These are phyloP conservation scores for Hyaloperonospora arabidopsidis DNA, from an alignment of 352 stramenopile species.

Conservation along the genomic window DNA sequence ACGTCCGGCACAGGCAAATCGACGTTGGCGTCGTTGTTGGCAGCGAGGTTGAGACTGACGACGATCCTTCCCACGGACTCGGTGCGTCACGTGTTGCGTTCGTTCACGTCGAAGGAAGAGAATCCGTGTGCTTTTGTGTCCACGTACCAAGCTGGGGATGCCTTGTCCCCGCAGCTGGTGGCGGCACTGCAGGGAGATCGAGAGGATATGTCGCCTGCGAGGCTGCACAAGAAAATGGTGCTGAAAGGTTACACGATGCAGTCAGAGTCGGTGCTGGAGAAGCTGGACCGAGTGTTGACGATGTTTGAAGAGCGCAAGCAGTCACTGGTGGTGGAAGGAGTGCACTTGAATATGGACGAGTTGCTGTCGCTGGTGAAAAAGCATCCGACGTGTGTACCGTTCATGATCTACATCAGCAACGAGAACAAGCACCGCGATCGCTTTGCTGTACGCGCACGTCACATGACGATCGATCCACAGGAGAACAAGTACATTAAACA, in stretches of 20 bases:
- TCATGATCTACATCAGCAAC: conserved; percentile 87
- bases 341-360: conserved; percentile 81
- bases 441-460: conserved; percentile 71
- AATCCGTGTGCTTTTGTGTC: conserved; percentile 80
- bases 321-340: conserved; percentile 80
- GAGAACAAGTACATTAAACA: conserved; percentile 89
- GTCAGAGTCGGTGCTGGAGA: conserved; percentile 73
- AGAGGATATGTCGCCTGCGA: conserved; percentile 54
- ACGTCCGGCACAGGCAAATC: conserved; percentile 84
- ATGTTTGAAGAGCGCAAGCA: conserved; percentile 81
- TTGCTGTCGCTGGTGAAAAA: conserved; percentile 69
- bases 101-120: conserved; percentile 75
- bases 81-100: conserved; percentile 71
- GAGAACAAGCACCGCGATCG: conserved; percentile 82
- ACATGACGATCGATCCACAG: conserved; percentile 86
- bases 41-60: conserved; percentile 66
- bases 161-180: conserved; percentile 43
- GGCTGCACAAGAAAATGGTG: conserved; percentile 76
- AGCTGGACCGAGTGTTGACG: conserved; percentile 72
- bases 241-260: conserved; percentile 80
- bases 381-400: conserved; percentile 80
- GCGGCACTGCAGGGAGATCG: conserved; percentile 34
- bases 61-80: conserved; percentile 82
- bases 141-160: conserved; percentile 83
- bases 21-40: conserved; percentile 72